Evolutionary conservation across 2,329 filamentous ascomycete species (phyloP).

Genomic region (Clarireedia homoeocarpa): DNA sequence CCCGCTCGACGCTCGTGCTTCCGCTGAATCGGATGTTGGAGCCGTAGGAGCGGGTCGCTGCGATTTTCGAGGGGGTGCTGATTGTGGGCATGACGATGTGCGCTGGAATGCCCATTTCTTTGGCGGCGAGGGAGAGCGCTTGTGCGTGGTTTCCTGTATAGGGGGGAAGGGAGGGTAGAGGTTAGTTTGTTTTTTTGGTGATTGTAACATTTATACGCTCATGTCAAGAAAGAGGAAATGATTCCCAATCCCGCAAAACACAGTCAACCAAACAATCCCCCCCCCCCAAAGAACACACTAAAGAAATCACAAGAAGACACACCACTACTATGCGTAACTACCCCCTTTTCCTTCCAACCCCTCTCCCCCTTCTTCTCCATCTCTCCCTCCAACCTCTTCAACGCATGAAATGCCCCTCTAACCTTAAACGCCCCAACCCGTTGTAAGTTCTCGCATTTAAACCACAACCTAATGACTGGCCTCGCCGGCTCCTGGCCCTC

Average conservation of each 20-base stretch:
- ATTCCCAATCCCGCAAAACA: no score
- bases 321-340: constrained; percentile 89
- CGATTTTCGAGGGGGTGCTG: constrained; percentile 77
- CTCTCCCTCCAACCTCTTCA: constrained; percentile 59
- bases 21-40: constrained; percentile 76
- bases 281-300: not conserved
- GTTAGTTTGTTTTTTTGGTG: not conserved
- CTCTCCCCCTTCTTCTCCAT: constrained; percentile 53
- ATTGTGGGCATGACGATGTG: constrained; percentile 92
- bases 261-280: no score
- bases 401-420: constrained; percentile 80
- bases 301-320: constrained; percentile 18
- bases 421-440: constrained; percentile 89
- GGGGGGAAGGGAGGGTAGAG: not conserved
- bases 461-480: constrained; percentile 69
- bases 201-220: not conserved
- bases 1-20: constrained; percentile 70
- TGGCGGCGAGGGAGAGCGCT: constrained; percentile 79
- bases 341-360: constrained; percentile 57
- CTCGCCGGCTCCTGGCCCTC: constrained; percentile 48
- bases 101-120: constrained; percentile 63
- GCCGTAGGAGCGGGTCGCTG: constrained; percentile 71
- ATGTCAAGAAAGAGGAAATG: no score
- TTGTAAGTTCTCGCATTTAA: constrained; percentile 95
- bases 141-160: constrained; percentile 82